Evolutionary conservation across 2,329 filamentous ascomycete genomes (phyloP).

Genomic region (Clarireedia paspali): DNA sequence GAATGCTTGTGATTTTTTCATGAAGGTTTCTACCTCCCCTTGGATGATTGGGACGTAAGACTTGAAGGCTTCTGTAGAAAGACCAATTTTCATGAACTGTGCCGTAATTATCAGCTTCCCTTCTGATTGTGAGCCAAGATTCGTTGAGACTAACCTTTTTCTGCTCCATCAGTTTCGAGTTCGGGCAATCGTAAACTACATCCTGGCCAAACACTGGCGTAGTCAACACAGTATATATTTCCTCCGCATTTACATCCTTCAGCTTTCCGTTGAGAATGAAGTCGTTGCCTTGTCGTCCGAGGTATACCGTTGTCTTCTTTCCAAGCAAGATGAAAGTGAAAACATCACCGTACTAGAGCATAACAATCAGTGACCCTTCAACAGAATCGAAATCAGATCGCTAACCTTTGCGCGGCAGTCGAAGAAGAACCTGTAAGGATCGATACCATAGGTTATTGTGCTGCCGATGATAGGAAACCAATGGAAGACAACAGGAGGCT

Average conservation of each 20-base stretch:
- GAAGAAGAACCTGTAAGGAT: slow-evolving; percentile 83
- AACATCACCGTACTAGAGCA: slow-evolving; percentile 67
- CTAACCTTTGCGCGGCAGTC: slow-evolving; percentile 63
- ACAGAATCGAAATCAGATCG: slow-evolving; percentile 30
- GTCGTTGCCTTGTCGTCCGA: slow-evolving; percentile 78
- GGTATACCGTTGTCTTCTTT: slow-evolving; percentile 79
- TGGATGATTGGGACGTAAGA: slow-evolving; percentile 73
- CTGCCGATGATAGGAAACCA: slow-evolving; percentile 80
- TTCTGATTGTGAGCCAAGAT: background rate
- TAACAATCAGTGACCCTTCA: slow-evolving; percentile 8
- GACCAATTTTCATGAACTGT: slow-evolving; percentile 73
- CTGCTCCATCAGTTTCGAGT: slow-evolving; percentile 90
- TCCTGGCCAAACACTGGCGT: slow-evolving; percentile 71
- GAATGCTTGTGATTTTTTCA: slow-evolving; percentile 60
- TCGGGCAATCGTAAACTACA: slow-evolving; percentile 87
- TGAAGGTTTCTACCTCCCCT: slow-evolving; percentile 64
- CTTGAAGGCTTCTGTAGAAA: slow-evolving; percentile 67
- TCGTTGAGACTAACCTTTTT: slow-evolving; percentile 60
- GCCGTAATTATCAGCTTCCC: slow-evolving; percentile 13
- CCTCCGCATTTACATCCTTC: slow-evolving; percentile 83
- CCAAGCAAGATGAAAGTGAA: slow-evolving; percentile 86
- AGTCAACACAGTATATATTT: slow-evolving; percentile 75
- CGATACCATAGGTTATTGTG: slow-evolving; percentile 90
- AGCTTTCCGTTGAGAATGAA: slow-evolving; percentile 89
- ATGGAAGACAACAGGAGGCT: slow-evolving; percentile 75